phyloP scores from a whole-genome alignment of 2,329 filamentous ascomycete species.

The Penicillium sp. region DNA sequence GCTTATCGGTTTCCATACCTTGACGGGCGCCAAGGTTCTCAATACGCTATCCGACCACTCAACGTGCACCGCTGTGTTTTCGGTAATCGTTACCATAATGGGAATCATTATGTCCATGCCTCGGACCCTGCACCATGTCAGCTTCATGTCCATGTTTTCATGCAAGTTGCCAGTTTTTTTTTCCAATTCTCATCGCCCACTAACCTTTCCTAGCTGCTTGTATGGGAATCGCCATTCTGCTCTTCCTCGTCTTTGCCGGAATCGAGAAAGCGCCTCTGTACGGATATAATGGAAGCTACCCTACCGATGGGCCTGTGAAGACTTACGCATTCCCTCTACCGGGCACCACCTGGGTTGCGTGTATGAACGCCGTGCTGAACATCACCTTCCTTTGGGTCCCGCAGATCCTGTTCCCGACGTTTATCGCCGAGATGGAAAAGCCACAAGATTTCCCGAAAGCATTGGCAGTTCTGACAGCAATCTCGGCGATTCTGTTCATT shows the following conservation, averaged over 20 bases:
- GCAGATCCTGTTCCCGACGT: constrained; percentile 55
- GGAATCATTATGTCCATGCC: constrained; percentile 51
- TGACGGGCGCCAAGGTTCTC: constrained; percentile 53
- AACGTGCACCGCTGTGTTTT: constrained; percentile 53
- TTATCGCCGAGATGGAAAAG: constrained; percentile 54
- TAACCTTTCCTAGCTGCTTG: constrained; percentile 36
- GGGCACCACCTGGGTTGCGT: constrained; percentile 50
- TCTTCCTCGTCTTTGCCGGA: constrained; percentile 53
- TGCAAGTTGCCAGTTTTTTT: constrained; percentile 16
- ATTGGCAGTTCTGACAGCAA: constrained; percentile 48
- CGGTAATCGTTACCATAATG: constrained; percentile 49
- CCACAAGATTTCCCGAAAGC: constrained; percentile 56
- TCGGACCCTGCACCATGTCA: constrained; percentile 50
- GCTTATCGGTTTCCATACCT: constrained; percentile 53
- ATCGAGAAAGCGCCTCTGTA: constrained; percentile 48
- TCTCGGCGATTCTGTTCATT: constrained; percentile 53
- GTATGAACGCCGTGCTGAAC: constrained; percentile 55
- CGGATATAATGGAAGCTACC: constrained; percentile 52
- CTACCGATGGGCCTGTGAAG: constrained; percentile 45
- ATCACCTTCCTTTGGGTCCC: constrained; percentile 55
- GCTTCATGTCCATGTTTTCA: constrained; percentile 55
- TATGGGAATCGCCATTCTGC: constrained; percentile 53
- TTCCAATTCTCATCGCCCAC: neutral
- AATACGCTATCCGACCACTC: constrained; percentile 54
- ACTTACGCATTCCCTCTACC: constrained; percentile 52